Evolutionary conservation across 495 filamentous ascomycete species (phyloP), one percentile per base, ranked within the genome.

Genomic region (Corynascus novoguineensis): DNA sequence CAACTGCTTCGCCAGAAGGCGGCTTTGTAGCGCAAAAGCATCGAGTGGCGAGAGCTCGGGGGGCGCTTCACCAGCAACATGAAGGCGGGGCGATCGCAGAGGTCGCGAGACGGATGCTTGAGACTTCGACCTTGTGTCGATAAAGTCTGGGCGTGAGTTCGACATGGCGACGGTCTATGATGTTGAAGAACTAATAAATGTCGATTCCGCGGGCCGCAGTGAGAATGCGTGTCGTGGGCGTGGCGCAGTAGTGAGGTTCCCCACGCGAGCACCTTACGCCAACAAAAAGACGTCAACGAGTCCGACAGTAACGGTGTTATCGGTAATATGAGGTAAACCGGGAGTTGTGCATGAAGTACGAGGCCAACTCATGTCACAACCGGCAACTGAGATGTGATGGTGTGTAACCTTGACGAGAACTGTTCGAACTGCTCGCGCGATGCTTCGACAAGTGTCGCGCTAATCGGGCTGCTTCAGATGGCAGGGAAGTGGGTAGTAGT

Each of bases 1-100:
- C 35, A 98, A 80, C 68, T 95, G 86, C 70, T 83, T 87, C n/a
- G 89, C 88, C 44, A 97, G 80, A 60, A 92, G 68, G 48, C 91
- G 86, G 55, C 90, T 91, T 60, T 96, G 92, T 57, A 89, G 80
- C 17, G 90, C 90, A 60, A 98, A 89, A 37, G 93, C 92, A 78
- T 97, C 93, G 45, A 98, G 82, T 15, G 93, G 93, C 2, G 93
- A 97, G 47, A 97, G 81, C 29, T 91, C 86, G 15, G 93, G 93
- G 31, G 93, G 92, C 10, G 90, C 79, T 63, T 96, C 93, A 47
- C 92, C 93, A 48, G 87, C 86, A 51, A 86, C 78, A 66, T 92
- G 88, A 58, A 92, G 74, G 50, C 87, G 83, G 40, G 88, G 86
- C 4, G 87, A 90, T 50, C 78, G 76, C 6, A 86, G 71, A 11